phyloP scores from a whole-genome alignment of 352 stramenopile genomes.

The Pythium utonaiense region DNA sequence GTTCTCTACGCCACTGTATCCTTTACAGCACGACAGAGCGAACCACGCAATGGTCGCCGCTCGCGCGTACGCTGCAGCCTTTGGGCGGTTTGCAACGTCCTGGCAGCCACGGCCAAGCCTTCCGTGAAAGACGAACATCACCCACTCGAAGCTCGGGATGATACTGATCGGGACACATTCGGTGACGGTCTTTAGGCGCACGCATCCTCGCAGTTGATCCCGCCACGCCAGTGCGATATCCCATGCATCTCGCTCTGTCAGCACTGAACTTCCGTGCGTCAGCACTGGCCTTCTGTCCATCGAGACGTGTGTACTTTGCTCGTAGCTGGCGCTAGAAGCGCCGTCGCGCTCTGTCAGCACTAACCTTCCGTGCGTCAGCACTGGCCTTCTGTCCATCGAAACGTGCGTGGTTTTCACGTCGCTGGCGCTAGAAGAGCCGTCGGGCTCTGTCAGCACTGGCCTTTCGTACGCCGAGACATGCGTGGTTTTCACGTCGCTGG shows the following conservation, averaged over 20 bases:
- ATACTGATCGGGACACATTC: not conserved
- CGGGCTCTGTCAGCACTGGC: too few species aligned
- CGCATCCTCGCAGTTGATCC: constrained; percentile 2
- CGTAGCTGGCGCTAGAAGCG: too few species aligned
- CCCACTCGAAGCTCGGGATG: constrained; percentile 15
- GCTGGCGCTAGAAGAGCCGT: too few species aligned
- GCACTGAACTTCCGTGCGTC: too few species aligned
- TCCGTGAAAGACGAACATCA: constrained; percentile 6
- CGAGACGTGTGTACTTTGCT: too few species aligned
- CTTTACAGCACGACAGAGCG: constrained; percentile 1
- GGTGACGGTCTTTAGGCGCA: constrained; percentile 2
- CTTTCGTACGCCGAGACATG: too few species aligned
- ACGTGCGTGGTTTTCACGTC: too few species aligned
- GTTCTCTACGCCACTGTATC: not conserved
- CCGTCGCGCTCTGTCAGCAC: too few species aligned
- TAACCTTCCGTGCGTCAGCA: too few species aligned
- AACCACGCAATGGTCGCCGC: constrained; percentile 1
- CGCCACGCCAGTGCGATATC: constrained; percentile 9
- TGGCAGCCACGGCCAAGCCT: not conserved
- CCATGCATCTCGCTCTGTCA: not conserved
- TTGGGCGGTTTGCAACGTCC: not conserved
- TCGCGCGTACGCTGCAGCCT: not conserved
- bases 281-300: too few species aligned
- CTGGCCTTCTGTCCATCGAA: too few species aligned
- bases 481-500: too few species aligned